These are phyloP conservation scores for Magnaporthales sp. DNA, from an alignment of 2,329 filamentous ascomycete species.

Conservation along the genomic window DNA sequence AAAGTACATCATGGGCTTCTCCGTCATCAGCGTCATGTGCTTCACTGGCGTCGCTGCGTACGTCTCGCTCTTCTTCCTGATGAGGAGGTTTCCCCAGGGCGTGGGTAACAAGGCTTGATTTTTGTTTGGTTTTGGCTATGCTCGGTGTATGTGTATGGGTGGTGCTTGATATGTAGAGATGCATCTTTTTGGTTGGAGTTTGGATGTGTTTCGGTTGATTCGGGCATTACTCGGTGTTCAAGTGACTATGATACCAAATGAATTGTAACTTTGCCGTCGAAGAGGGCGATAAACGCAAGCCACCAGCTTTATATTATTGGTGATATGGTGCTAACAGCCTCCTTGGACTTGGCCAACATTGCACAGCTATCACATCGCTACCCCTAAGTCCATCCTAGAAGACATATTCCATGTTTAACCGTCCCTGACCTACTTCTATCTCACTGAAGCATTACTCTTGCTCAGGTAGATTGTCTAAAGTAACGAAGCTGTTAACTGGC, in stretches of 20 bases:
- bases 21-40: slow-evolving; percentile 13
- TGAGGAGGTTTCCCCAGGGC: not conserved
- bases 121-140: not conserved
- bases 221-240: not conserved
- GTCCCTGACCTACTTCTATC: no score
- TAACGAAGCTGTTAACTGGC: no score
- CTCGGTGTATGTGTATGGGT: not conserved
- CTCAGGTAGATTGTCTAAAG: no score
- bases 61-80: slow-evolving; percentile 6
- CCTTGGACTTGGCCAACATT: no score
- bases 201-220: not conserved
- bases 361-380: no score
- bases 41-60: slow-evolving; percentile 11
- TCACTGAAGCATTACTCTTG: no score
- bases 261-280: not conserved
- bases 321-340: no score
- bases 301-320: not conserved
- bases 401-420: no score
- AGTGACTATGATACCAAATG: not conserved
- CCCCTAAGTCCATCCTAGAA: no score
- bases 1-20: slow-evolving; percentile 13
- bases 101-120: not conserved
- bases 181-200: not conserved
- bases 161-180: not conserved
- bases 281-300: not conserved